Base-by-base conservation (phyloP, 2,329 filamentous ascomycete species). In the Bipolaris sorokiniana region DNA sequence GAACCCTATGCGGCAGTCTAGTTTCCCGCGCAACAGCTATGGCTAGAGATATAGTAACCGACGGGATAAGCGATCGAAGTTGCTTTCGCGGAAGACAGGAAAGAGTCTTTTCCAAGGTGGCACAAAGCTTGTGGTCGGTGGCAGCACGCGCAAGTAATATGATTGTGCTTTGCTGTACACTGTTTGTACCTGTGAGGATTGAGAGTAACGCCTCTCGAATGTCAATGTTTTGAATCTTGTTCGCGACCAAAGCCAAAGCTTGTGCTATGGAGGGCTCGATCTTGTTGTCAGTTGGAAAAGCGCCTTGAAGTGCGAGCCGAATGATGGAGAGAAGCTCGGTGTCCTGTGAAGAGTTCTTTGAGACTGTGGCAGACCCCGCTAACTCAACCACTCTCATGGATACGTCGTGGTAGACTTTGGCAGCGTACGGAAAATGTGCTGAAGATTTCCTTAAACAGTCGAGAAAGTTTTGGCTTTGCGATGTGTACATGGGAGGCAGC, bases 381-480 rank as follows among this genome's bases (percentile, higher is more conserved):
- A 54, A 44, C n/a, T 56, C 41, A 18, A 64, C 62, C 31, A 67
- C 23, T 26, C 58, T 62, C 18, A 54, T 20, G 23, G 59, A 61
- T 11, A 70, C 40, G 7, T 38, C 41, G 23, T 53, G 54, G 5
- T 61, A 42, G 10, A 50, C 45, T 15, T 22, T 41, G 22, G 23
- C 16, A 28, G 57, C 50, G 20, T 61, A 26, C 28, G 56, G 38
- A 37, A 55, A 58, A 16, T 33, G 31, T 11, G 33, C 28, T 3
- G 49, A 53, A 6, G 54, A 42, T n/a, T 46, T 40, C 28, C 63
- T 60, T 16, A 69, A 42, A 45, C 55, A 56, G 16, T 48, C 36
- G 20, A 71, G 18, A 7, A 71, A 44, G 15, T 54, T 54, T 13
- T 59, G 28, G 7, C 37, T 60, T 18, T 64, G 50, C 3, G 28